Base-by-base conservation (phyloP, 2,329 filamentous ascomycete genomes). In the Phyllosticta ampelicida region DNA sequence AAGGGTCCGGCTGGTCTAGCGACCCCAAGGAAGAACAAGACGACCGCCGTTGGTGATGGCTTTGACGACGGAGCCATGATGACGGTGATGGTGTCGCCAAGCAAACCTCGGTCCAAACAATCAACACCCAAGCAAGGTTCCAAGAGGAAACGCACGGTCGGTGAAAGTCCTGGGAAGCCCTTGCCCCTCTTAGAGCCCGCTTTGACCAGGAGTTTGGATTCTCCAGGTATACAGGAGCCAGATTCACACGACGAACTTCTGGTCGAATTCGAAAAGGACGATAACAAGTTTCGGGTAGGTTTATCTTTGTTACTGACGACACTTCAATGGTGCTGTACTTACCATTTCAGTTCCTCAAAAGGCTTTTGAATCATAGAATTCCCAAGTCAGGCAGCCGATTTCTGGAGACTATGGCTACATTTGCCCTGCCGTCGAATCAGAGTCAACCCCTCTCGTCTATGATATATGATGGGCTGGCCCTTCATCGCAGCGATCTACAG, bases 21-120 rank as follows among this genome's bases (percentile, higher is more conserved):
- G 0, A 89, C 86, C 0, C 85, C 85, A 2, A 87, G 79, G 65
- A 85, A 82, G 68, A 78, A 77, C 26, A 83, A 80, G 67, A 71
- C 75, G 1, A 81, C 81, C 71, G 77, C 79, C 1, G 74, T 87
- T 54, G 80, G 86, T 1, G 89, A 94, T 70, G 89, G 89, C 0
- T 94, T 94, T 65, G 87, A 91, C 60, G 83, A 89, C 60, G 77
- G 80, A 58, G 81, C 86, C 65, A 76, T 85, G 9, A 69, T 78
- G 58, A 73, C 78, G 61, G 67, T 76, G 1, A 73, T 78, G 61
- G 67, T 76, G 1, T 84, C 81, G 2, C 81, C 81, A 3, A 81
- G 76, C 55, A 83, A 78, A 63, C 63, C 67, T 4, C 71, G 69
- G 62, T 73, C 74, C 5, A 82, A 79, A 65, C 73, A 77, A 50